Evolutionary conservation across 73 alveolate species (phyloP).

Genomic region (Paramecium pentaurelia): DNA sequence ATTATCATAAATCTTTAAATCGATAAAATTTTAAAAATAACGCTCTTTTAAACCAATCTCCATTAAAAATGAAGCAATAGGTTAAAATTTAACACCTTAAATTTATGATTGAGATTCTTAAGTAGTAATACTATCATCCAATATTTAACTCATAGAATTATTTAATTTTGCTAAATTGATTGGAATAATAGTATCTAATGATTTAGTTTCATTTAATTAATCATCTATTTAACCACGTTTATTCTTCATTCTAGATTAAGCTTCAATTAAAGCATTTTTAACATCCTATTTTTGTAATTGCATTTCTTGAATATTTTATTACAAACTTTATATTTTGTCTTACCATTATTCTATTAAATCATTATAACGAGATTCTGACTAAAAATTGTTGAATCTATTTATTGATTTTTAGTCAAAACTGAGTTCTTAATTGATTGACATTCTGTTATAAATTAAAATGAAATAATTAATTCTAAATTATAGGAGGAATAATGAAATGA

Average conservation of each 20-base stretch:
- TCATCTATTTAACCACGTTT: background rate
- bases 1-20: constrained; percentile 6
- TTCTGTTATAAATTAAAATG: constrained; percentile 18
- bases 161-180: background rate
- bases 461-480: background rate
- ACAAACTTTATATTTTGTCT: background rate
- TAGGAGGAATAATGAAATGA: constrained; percentile 16
- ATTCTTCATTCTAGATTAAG: background rate
- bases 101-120: background rate
- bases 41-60: background rate
- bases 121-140: background rate
- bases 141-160: background rate
- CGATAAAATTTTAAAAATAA: constrained; percentile 2
- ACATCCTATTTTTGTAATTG: background rate
- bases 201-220: background rate
- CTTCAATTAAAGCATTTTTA: background rate
- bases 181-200: background rate
- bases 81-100: background rate
- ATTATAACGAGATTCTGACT: background rate
- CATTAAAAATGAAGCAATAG: background rate
- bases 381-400: background rate
- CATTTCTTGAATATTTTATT: background rate
- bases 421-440: background rate
- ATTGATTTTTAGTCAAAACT: background rate
- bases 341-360: background rate